Conservation (phyloP, 2,329 filamentous ascomycete species). For the Didymella keratinophila region DNA sequence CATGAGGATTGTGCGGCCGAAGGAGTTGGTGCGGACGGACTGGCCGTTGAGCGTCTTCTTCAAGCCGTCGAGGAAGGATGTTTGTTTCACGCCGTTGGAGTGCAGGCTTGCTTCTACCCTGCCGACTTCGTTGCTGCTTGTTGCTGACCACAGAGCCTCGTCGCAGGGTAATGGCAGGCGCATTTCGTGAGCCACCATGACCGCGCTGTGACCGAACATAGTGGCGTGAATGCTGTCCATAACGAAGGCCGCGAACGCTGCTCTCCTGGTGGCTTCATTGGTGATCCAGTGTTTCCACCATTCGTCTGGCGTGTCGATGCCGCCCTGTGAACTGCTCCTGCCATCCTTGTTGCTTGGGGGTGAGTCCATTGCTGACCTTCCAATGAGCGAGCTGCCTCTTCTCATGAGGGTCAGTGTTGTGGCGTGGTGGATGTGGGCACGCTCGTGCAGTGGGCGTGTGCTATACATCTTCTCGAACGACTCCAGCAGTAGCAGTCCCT, state of each 20-base stretch:
- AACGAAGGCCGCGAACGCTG: constrained; percentile 92
- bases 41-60: constrained; percentile 89
- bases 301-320: constrained; percentile 78
- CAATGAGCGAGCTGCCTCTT: constrained; percentile 87
- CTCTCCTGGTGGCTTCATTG: constrained; percentile 86
- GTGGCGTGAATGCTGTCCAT: constrained; percentile 96
- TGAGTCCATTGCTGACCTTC: constrained; percentile 82
- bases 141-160: constrained; percentile 90
- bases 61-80: constrained; percentile 87
- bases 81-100: constrained; percentile 81
- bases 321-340: constrained; percentile 55
- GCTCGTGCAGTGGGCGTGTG: constrained; percentile 87
- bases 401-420: constrained; percentile 96
- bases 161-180: constrained; percentile 90
- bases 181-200: constrained; percentile 97
- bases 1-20: constrained; percentile 93
- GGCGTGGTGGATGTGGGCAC: constrained; percentile 95
- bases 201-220: constrained; percentile 96
- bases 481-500: constrained; percentile 86
- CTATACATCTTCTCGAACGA: constrained; percentile 99
- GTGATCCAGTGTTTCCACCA: constrained; percentile 98
- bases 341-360: constrained; percentile 77
- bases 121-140: constrained; percentile 84
- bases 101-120: constrained; percentile 81
- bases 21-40: constrained; percentile 87